Evolutionary conservation across 2,329 filamentous ascomycete species (phyloP), one percentile per base, ranked within the genome.

Genomic region (Talaromyces funiculosus): DNA sequence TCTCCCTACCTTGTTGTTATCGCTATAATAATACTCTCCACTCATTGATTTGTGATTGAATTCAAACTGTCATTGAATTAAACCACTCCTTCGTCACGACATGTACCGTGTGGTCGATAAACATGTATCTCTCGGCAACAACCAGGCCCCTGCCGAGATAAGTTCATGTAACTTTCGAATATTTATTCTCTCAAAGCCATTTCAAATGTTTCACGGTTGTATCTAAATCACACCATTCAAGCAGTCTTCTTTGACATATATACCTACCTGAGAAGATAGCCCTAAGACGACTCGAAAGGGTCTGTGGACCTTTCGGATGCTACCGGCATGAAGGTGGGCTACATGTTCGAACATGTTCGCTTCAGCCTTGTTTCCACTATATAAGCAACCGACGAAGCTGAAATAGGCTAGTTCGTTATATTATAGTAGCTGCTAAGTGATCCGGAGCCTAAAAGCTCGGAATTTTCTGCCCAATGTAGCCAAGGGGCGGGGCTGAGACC

Each of bases 381-480:
- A 33, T 31, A 49, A 31, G 45, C 26, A 49, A 49, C 33, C 3
- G 18, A 2, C 33, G 45, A 29, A 49, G 24, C 26, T 49, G 9
- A 31, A 31, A 10, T 10, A 9, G 26, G 26, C 14, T 49, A 49
- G 43, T 31, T 14, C 16, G 3, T 2, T n/a, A 26, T 51, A 51
- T 51, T 31, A 31, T 8, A 33, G n/a, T n/a, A 20, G 26, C 26
- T 20, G 26, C 20, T 51, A 51, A 51, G n/a, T n/a, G 14, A 51
- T 31, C 12, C 26, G 35, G 4, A 51, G 29, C n/a, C n/a, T 35
- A 38, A 24, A 10, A n/a, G 45, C 24, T 51, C 57, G 57, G 57
- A 59, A 53, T n/a, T 35, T 53, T 59, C 45, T 59, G 24, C 57
- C 57, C 57, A 43, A 42, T 42, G 6, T 47, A 40, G 57, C 20